These are phyloP conservation scores for Gloeopeniophorella convolvens DNA, from an alignment of 768 basidiomycete genomes.

Conservation along the genomic window DNA sequence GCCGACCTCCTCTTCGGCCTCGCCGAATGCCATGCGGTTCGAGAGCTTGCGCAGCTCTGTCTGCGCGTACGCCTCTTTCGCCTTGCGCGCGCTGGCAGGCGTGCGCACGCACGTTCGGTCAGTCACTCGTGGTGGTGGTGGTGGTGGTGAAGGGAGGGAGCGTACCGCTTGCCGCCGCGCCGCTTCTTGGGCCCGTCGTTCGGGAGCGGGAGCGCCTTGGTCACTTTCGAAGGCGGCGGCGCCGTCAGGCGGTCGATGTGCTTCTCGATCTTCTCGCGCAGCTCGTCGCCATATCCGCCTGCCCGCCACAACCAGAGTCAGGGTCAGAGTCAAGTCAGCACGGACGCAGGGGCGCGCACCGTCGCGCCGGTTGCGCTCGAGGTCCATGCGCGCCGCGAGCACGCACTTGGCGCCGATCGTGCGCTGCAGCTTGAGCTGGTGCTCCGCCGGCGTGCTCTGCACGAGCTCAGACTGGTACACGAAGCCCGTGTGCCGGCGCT, in stretches of 20 bases:
- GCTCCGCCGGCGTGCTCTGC: constrained; percentile 78
- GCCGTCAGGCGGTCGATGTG: constrained; percentile 88
- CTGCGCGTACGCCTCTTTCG: constrained; percentile 97
- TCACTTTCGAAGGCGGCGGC: constrained; percentile 89
- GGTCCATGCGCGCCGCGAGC: constrained; percentile 87
- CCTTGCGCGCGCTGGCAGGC: constrained; percentile 74
- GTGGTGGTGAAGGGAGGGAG: neutral
- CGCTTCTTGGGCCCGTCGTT: constrained; percentile 95
- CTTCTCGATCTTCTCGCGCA: constrained; percentile 87
- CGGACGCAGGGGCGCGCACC: constrained; percentile 40
- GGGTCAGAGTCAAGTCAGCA: neutral
- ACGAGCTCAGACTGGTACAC: constrained; percentile 92
- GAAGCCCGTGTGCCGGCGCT: constrained; percentile 92
- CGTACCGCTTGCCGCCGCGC: constrained; percentile 88
- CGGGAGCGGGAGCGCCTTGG: constrained; percentile 90
- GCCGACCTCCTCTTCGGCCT: constrained; percentile 93
- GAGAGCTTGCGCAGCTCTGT: constrained; percentile 96
- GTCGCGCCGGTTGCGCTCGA: constrained; percentile 77
- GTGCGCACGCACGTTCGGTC: neutral
- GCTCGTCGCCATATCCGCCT: constrained; percentile 75
- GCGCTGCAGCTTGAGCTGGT: constrained; percentile 86
- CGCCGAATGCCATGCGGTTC: constrained; percentile 94
- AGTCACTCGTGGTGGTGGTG: neutral
- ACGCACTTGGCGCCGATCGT: constrained; percentile 91
- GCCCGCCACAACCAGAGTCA: neutral